Conservation (phyloP, 2,329 filamentous ascomycete genomes). For the Penicillium rolfsii region DNA sequence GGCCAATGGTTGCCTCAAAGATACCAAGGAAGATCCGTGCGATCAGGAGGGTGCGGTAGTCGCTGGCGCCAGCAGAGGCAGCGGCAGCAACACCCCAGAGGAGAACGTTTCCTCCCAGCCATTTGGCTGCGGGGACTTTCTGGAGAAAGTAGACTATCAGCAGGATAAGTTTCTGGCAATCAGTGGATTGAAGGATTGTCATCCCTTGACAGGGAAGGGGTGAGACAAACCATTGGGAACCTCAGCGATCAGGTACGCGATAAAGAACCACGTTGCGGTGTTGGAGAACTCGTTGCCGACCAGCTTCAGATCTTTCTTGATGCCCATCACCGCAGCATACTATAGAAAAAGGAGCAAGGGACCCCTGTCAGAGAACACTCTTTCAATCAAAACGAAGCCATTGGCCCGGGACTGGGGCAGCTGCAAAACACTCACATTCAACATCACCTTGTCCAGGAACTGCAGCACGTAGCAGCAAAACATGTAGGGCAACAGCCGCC, state of each 20-base stretch:
- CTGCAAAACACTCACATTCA: constrained; percentile 28
- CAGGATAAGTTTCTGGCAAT: not conserved
- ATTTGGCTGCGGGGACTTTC: constrained; percentile 41
- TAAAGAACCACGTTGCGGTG: constrained; percentile 63
- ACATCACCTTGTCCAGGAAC: constrained; percentile 41
- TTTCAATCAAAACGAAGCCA: not conserved
- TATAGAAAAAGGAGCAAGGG: constrained; percentile 6
- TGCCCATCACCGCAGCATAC: constrained; percentile 67
- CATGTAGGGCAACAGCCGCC: constrained; percentile 38
- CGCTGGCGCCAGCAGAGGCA: constrained; percentile 55
- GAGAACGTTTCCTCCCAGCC: constrained; percentile 61
- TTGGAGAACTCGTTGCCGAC: constrained; percentile 63
- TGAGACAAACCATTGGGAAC: constrained; percentile 56
- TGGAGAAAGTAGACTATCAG: constrained; percentile 29
- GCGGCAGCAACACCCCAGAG: constrained; percentile 52
- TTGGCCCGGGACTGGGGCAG: not conserved
- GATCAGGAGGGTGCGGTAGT: constrained; percentile 58
- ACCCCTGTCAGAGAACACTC: not conserved
- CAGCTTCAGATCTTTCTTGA: constrained; percentile 58
- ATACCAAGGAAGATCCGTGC: constrained; percentile 63
- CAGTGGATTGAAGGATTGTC: not conserved
- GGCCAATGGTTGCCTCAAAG: constrained; percentile 63
- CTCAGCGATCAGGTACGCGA: constrained; percentile 61
- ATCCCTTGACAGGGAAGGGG: not conserved
- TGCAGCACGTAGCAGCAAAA: constrained; percentile 40